Conservation (phyloP, 768 basidiomycete genomes). For the Auriscalpium vulgare region DNA sequence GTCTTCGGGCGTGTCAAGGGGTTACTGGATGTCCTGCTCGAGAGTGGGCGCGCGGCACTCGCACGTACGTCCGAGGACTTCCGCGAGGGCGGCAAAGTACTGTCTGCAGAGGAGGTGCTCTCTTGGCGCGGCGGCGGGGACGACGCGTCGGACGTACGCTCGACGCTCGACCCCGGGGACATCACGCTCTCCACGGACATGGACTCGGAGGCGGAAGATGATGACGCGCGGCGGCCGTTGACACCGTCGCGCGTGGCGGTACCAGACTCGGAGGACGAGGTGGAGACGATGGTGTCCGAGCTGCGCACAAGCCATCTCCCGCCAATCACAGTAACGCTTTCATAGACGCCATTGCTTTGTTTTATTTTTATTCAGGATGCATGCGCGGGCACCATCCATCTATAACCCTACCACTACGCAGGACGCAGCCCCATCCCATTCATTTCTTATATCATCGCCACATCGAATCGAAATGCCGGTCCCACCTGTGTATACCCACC, state of each 20-base stretch:
- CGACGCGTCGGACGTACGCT: conserved; percentile 16
- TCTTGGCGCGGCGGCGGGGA: conserved; percentile 40
- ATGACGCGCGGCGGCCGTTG: conserved; percentile 8
- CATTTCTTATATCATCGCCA: too few relatives aligned
- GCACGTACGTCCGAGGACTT: conserved; percentile 49
- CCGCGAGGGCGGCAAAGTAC: conserved; percentile 38
- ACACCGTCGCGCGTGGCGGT: conserved; percentile 17
- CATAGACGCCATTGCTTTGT: conserved; percentile 14
- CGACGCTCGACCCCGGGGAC: conserved; percentile 8
- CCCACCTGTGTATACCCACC: too few relatives aligned
- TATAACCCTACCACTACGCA: neutral
- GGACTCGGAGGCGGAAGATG: conserved; percentile 12
- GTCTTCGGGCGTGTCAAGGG: conserved; percentile 53
- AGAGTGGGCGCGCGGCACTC: conserved; percentile 53
- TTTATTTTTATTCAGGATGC: too few relatives aligned
- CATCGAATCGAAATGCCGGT: too few relatives aligned
- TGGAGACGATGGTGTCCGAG: conserved; percentile 17
- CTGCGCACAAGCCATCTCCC: conserved; percentile 21
- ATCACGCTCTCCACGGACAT: conserved; percentile 9
- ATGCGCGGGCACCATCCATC: too few relatives aligned
- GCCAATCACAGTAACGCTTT: conserved; percentile 38
- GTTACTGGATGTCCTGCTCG: conserved; percentile 57
- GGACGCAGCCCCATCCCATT: too few relatives aligned
- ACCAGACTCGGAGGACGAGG: conserved; percentile 22
- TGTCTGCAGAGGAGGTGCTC: conserved; percentile 65